Evolutionary conservation across 192 early-diverging fungal genomes (phyloP).

Genomic region (Phycomyces blakesleeanus): DNA sequence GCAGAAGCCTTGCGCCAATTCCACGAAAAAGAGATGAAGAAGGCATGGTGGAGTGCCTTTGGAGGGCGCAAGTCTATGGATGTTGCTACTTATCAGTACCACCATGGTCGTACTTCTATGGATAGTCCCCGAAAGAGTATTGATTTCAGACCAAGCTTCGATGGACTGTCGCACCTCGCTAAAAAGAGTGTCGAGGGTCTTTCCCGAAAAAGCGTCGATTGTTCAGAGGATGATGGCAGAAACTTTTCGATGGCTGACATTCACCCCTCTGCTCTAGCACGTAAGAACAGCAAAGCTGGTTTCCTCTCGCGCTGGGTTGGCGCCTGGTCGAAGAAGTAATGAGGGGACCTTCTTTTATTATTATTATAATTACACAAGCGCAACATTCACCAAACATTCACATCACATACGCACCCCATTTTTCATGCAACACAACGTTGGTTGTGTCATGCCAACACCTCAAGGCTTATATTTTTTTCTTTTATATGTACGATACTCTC

Average conservation of each 20-base stretch:
- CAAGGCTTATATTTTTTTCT: neutral
- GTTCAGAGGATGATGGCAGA: neutral
- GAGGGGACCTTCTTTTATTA: neutral
- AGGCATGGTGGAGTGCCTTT: slow-evolving; percentile 33
- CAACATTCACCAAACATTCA: neutral
- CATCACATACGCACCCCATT: neutral
- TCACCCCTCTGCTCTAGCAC: neutral
- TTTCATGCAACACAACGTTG: too few species aligned
- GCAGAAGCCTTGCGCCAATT: slow-evolving; percentile 22
- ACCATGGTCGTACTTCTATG: slow-evolving; percentile 14
- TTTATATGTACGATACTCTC: neutral
- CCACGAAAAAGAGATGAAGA: slow-evolving; percentile 34
- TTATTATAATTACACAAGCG: neutral
- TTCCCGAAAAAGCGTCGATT: slow-evolving; percentile 21
- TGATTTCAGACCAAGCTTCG: slow-evolving; percentile 36
- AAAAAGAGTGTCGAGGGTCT: slow-evolving; percentile 32
- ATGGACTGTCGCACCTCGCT: slow-evolving; percentile 23
- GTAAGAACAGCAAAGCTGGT: slow-evolving; percentile 4
- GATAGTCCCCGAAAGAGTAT: slow-evolving; percentile 15
- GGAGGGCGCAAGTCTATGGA: slow-evolving; percentile 29
- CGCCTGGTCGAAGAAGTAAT: slow-evolving; percentile 9
- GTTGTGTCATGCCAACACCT: neutral
- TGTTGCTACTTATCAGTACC: slow-evolving; percentile 10
- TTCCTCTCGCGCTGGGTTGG: slow-evolving; percentile 22
- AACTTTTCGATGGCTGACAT: neutral